Conservation (phyloP, 176 grass and related monocot species). For the Luzula sylvatica region DNA sequence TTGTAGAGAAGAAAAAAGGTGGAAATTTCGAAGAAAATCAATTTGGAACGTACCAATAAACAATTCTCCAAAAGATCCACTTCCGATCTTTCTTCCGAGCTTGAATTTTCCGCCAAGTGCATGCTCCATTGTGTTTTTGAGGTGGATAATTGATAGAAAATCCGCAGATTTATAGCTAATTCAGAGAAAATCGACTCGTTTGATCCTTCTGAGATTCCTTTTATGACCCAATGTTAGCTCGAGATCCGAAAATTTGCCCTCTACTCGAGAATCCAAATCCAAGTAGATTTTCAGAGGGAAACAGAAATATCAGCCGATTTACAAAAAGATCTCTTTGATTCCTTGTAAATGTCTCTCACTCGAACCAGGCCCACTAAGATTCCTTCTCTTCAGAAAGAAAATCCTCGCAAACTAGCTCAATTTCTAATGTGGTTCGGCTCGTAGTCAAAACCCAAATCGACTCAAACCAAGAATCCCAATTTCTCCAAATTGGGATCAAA, state of each 20-base stretch:
- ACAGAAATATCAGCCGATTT: background rate
- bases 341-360: background rate
- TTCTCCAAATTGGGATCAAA: constrained; percentile 7
- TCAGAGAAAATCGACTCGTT: background rate
- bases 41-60: constrained; percentile 52
- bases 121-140: constrained; percentile 50
- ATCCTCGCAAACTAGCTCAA: background rate
- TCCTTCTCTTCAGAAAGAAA: background rate
- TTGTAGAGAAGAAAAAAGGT: constrained; percentile 1
- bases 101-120: constrained; percentile 67
- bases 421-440: constrained; percentile 10
- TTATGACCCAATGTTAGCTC: background rate
- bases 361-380: background rate
- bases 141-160: background rate
- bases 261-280: constrained; percentile 8
- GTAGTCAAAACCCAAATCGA: background rate
- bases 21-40: background rate
- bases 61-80: constrained; percentile 71
- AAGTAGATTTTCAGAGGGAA: background rate
- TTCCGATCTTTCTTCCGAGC: constrained; percentile 80
- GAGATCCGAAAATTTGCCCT: background rate
- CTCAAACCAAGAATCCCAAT: background rate
- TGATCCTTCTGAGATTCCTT: background rate
- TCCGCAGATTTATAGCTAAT: constrained; percentile 1
- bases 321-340: background rate